Evolutionary conservation across 345 rosid species (phyloP).

Genomic region (Linum trigynum): DNA sequence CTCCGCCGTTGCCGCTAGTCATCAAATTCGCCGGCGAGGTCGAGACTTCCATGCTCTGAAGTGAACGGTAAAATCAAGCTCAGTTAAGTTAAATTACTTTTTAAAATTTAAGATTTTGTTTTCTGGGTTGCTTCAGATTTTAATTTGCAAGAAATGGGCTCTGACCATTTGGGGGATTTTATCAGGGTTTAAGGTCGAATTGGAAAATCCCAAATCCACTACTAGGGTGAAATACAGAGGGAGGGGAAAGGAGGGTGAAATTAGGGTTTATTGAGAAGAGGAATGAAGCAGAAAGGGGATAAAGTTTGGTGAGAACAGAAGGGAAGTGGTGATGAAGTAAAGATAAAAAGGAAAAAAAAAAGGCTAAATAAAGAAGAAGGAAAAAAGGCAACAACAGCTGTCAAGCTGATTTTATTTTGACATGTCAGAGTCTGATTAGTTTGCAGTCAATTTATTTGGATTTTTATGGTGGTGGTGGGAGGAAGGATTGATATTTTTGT

Average conservation of each 20-base stretch:
- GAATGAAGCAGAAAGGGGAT: background rate
- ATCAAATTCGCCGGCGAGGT: slow-evolving; percentile 22
- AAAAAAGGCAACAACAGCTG: background rate
- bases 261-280: background rate
- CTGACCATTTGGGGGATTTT: no score
- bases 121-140: no score
- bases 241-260: background rate
- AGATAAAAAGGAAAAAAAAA: background rate
- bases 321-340: background rate
- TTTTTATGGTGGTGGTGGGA: background rate
- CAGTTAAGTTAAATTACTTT: no score
- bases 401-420: background rate
- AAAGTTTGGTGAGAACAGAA: background rate
- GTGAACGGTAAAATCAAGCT: no score
- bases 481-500: background rate
- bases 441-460: background rate
- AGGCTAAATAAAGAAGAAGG: background rate
- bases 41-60: slow-evolving; percentile 29
- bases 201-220: background rate
- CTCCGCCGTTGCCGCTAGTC: slow-evolving; percentile 7
- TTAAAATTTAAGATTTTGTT: no score
- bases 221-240: background rate
- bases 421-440: background rate
- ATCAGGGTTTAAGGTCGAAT: no score
- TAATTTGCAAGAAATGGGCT: background rate